Evolutionary conservation across 2,329 filamentous ascomycete genomes (phyloP).

Genomic region (Colletotrichum eremochloae): DNA sequence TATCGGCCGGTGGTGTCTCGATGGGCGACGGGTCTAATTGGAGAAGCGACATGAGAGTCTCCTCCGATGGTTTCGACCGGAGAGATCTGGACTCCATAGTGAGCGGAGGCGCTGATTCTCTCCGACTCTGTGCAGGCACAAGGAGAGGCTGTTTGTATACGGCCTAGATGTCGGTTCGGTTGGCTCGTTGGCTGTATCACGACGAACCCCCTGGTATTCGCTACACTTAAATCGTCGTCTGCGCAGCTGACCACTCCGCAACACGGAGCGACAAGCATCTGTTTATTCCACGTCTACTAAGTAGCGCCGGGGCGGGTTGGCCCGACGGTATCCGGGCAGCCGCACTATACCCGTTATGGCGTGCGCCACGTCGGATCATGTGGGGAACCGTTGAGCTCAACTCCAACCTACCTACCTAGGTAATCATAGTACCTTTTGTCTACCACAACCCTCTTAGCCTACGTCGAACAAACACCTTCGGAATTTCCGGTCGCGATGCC

Average conservation of each 20-base stretch:
- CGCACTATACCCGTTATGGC: neutral
- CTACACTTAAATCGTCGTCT: neutral
- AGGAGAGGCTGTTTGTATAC: neutral
- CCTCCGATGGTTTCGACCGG: constrained; percentile 39
- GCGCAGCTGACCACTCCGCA: constrained; percentile 30
- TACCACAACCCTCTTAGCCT: neutral
- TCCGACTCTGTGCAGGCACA: neutral
- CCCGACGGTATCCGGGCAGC: neutral
- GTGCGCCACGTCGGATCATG: neutral
- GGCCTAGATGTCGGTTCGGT: neutral
- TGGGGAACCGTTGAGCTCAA: neutral
- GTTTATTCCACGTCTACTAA: neutral
- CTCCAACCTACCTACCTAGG: neutral
- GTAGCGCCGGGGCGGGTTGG: neutral
- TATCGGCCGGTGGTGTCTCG: constrained; percentile 62
- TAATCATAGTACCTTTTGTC: neutral
- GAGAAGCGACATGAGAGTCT: constrained; percentile 43
- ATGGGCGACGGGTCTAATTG: constrained; percentile 59
- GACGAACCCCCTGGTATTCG: neutral
- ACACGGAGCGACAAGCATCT: neutral
- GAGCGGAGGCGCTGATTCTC: neutral
- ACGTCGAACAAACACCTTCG: neutral
- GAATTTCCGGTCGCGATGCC: constrained; percentile 59
- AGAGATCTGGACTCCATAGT: constrained; percentile 41
- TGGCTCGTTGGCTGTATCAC: neutral